Conservation (phyloP, 371 early-diverging fungal species). For the Mucor plumbeus region DNA sequence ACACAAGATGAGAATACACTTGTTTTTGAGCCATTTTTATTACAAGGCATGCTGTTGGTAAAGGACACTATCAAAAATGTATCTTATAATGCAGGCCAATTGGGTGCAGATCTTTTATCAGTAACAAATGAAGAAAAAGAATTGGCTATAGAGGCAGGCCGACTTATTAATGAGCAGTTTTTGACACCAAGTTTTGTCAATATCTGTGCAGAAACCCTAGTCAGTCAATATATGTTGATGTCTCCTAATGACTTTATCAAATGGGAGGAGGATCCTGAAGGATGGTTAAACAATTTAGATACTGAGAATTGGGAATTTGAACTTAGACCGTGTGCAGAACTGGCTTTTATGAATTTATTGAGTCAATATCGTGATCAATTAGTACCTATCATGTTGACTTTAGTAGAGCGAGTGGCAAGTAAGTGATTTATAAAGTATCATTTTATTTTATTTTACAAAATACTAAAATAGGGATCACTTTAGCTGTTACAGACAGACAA, state of each 20-base stretch:
- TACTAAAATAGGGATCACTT: too few relatives aligned
- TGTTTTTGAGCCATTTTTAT: conserved; percentile 55
- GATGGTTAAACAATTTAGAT: conserved; percentile 80
- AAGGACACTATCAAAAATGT: conserved; percentile 74
- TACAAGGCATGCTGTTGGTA: conserved; percentile 75
- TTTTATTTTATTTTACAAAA: background rate
- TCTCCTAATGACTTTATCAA: conserved; percentile 69
- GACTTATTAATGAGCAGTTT: conserved; percentile 67
- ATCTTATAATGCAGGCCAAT: conserved; percentile 42
- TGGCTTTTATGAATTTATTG: conserved; percentile 79
- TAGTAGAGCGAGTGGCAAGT: conserved; percentile 70
- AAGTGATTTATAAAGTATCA: conserved; percentile 20
- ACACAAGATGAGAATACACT: background rate
- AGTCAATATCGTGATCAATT: conserved; percentile 66
- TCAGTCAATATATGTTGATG: conserved; percentile 78
- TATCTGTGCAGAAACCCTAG: conserved; percentile 67
- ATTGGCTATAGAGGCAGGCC: conserved; percentile 55
- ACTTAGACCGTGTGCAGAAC: conserved; percentile 84
- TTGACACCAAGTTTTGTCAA: conserved; percentile 73
- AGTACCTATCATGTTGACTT: conserved; percentile 66
- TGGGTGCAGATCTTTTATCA: conserved; percentile 38
- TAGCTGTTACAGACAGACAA: conserved; percentile 51
- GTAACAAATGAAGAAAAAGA: conserved; percentile 58
- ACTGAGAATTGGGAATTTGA: conserved; percentile 89
- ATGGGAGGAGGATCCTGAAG: conserved; percentile 92